Evolutionary conservation across 108 stramenopile genomes (phyloP), one percentile per base, ranked within the genome.

Genomic region (Cyclotella sp.): DNA sequence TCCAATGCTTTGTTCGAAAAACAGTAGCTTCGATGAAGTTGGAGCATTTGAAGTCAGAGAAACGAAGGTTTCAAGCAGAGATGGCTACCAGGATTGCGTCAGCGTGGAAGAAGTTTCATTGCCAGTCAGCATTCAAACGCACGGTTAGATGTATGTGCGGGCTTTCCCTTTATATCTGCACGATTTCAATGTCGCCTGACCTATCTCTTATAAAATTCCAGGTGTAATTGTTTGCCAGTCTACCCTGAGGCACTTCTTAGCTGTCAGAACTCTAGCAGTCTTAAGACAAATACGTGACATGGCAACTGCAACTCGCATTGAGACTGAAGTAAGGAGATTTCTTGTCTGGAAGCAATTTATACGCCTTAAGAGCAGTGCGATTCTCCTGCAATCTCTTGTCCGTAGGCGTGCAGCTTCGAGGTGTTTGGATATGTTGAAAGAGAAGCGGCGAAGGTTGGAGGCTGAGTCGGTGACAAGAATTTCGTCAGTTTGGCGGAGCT

Each of bases 331-430:
- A 3, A 49, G 47, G n/a, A 49, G 47, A 3, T 49, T 49, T 49
- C 6, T 49, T 49, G n/a, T n/a, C n/a, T 7, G 47, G 9, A 49
- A 49, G 9, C 47, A 49, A 3, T 49, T n/a, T n/a, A 3, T 49
- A 9, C n/a, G 15, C 3, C n/a, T 49, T n/a, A 49, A 49, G n/a
- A n/a, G 47, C 9, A 49, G 18, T 9, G 13, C 61, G n/a, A 62
- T 62, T 9, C 19, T 40, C 1, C 39, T 62, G 61, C 61, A 62
- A 62, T 62, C 61, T 18, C 14, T 39, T 62, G 61, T 62, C 39
- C 61, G 61, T 40, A 15, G 19, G 7, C 1, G 6, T 27, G 34
- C 34, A 24, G 61, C 61, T 16, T 40, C 15, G 3, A 41, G 11
- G 61, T 14, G 3, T 3, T 3, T 62, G 16, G 61, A 30, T 27